These are phyloP conservation scores for Ophiocordyceps camponoti-saundersi DNA, from an alignment of 2,329 filamentous ascomycete genomes.

Conservation along the genomic window DNA sequence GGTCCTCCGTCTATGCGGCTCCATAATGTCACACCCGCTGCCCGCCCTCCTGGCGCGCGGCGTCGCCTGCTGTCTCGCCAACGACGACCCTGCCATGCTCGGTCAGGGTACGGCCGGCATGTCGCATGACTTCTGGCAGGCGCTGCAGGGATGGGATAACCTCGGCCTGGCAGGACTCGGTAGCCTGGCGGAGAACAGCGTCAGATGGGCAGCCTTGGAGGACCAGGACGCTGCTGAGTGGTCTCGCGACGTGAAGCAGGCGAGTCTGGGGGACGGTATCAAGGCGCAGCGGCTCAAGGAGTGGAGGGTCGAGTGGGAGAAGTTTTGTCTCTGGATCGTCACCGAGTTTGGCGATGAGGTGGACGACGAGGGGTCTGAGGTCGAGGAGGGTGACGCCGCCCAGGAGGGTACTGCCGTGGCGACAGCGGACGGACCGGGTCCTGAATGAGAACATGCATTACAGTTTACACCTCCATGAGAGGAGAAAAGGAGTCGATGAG, in stretches of 20 bases:
- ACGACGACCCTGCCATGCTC: slow-evolving; percentile 80
- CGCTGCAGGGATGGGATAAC: slow-evolving; percentile 80
- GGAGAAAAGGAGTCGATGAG: too few species aligned
- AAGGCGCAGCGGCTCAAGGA: slow-evolving; percentile 59
- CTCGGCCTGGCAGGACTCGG: slow-evolving; percentile 75
- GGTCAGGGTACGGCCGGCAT: slow-evolving; percentile 69
- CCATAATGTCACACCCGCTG: slow-evolving; percentile 61
- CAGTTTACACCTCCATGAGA: background rate
- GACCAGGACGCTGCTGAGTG: slow-evolving; percentile 58
- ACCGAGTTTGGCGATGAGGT: slow-evolving; percentile 57
- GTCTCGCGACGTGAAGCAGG: slow-evolving; percentile 55
- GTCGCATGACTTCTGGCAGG: slow-evolving; percentile 91
- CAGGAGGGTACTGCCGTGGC: too few species aligned
- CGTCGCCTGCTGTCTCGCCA: slow-evolving; percentile 68
- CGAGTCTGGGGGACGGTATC: slow-evolving; percentile 50
- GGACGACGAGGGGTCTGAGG: slow-evolving; percentile 9
- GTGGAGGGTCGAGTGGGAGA: slow-evolving; percentile 73
- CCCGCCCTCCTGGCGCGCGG: slow-evolving; percentile 74
- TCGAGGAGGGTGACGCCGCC: background rate
- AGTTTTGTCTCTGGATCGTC: slow-evolving; percentile 82
- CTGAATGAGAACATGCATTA: background rate
- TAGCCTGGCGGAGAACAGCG: slow-evolving; percentile 78
- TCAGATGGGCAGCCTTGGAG: slow-evolving; percentile 79
- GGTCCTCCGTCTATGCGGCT: slow-evolving; percentile 61
- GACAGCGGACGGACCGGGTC: slow-evolving; percentile 1